These are phyloP conservation scores for Suillus decipiens DNA, from an alignment of 768 basidiomycete genomes.

Conservation along the genomic window DNA sequence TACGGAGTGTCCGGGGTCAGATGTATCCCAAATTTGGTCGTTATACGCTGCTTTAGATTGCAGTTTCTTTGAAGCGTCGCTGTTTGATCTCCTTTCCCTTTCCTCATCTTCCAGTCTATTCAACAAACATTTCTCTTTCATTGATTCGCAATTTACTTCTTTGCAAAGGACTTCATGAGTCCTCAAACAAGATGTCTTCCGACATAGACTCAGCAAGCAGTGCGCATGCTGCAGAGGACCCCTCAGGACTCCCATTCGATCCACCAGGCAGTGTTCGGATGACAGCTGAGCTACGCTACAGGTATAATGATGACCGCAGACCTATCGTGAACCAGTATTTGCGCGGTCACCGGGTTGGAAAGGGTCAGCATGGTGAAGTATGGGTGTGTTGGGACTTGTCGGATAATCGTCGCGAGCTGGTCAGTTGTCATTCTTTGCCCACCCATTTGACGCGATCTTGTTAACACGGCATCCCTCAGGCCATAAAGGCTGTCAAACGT, in stretches of 20 bases:
- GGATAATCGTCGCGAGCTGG: conserved; percentile 49
- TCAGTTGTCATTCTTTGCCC: conserved; percentile 29
- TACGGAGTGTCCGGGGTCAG: conserved; percentile 34
- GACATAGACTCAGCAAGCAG: conserved; percentile 26
- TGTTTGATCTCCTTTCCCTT: conserved; percentile 21
- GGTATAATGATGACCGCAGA: conserved; percentile 41
- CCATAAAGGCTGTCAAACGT: conserved; percentile 77
- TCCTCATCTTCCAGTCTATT: conserved; percentile 22
- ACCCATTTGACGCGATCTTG: conserved; percentile 12
- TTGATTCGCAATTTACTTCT: conserved; percentile 15
- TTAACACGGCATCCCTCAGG: conserved; percentile 42
- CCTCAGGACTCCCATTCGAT: conserved; percentile 35
- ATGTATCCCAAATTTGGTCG: neutral
- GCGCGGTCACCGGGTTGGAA: conserved; percentile 74
- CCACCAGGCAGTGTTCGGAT: conserved; percentile 50
- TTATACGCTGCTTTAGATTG: conserved; percentile 8
- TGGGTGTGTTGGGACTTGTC: conserved; percentile 64
- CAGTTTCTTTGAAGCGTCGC: conserved; percentile 10
- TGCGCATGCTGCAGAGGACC: conserved; percentile 37
- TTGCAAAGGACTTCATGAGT: conserved; percentile 28
- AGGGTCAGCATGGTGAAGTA: conserved; percentile 90
- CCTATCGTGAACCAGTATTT: conserved; percentile 85
- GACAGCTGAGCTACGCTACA: conserved; percentile 44
- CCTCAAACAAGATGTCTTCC: conserved; percentile 26
- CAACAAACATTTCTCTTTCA: conserved; percentile 25